These are phyloP conservation scores for Hypericum androsaemum DNA, from an alignment of 345 rosid species.

Conservation along the genomic window DNA sequence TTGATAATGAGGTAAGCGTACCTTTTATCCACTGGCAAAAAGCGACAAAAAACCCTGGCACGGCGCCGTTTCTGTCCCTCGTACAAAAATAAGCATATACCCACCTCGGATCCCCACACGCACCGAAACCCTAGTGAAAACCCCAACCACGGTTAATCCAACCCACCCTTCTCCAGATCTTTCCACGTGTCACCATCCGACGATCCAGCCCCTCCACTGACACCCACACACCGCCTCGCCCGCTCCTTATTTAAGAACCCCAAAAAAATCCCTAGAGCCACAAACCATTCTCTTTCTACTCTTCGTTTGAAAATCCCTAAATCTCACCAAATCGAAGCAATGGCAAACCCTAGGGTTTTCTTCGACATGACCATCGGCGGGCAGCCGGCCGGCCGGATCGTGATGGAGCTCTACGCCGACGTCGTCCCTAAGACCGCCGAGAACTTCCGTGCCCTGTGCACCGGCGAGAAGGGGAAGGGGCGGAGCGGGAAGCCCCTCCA, in stretches of 20 bases:
- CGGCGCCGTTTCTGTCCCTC: not conserved
- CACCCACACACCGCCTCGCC: constrained; percentile 17
- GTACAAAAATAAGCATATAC: not conserved
- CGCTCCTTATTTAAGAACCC: constrained; percentile 19
- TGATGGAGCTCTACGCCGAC: constrained; percentile 65
- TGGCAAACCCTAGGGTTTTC: constrained; percentile 48
- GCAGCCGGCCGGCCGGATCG: constrained; percentile 38
- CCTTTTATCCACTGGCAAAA: not conserved
- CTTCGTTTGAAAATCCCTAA: not conserved
- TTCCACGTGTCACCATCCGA: constrained; percentile 31
- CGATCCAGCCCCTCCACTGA: constrained; percentile 11
- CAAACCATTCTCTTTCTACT: constrained; percentile 13
- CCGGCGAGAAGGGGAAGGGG: constrained; percentile 26
- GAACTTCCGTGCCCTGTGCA: constrained; percentile 31
- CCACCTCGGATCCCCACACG: constrained; percentile 4
- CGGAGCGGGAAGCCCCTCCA: constrained; percentile 9
- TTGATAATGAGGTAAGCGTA: too few relatives aligned
- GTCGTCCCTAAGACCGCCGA: constrained; percentile 37
- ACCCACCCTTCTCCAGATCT: constrained; percentile 9
- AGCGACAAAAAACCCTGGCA: constrained; percentile 20
- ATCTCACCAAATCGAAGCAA: not conserved
- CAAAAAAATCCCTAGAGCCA: not conserved
- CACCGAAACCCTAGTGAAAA: constrained; percentile 25
- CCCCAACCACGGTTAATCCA: constrained; percentile 15
- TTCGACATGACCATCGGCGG: constrained; percentile 53